Base-by-base conservation (phyloP, 1,139 yeast species). In the Geotrichum citri-aurantii region DNA sequence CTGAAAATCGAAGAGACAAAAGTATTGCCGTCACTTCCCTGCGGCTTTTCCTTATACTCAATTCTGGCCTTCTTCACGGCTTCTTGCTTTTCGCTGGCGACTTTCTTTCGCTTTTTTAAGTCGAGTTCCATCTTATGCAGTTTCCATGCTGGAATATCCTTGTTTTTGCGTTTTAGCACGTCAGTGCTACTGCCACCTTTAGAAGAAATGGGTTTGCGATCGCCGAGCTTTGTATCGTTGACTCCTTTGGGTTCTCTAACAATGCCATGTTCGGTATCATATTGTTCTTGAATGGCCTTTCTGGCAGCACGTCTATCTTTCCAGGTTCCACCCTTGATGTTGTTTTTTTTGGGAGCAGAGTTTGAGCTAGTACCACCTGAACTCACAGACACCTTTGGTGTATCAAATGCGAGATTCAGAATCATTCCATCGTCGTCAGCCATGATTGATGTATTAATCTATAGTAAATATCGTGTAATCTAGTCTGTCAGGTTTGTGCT, bases 1-100 rank as follows among this genome's bases (percentile, higher is more conserved):
- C 96, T 87, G 76, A 92, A 92, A 56, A 92, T 76, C 1, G 97
- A 91, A 0, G 97, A 88, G 1, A 92, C 92, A 68, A 85, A 84
- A 1, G 88, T 79, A 61, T 81, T 80, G 31, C 65, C 67, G 40
- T 65, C 72, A 42, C 58, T 54, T 48, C 63, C 55, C 50, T 56
- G 50, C 50, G 60, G 58, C 55, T 56, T 54, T 54, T 64, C 63
- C 61, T 54, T 64, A 33, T 59, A 59, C 33, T 55, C 58, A 49
- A 61, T 54, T 46, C 55, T 57, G 14, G 47, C 57, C 50, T 54
- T 60, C 57, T 62, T 67, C 0, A 40, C 42, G 33, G 48, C 33
- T 8, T 24, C 33, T n/a, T 27, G 56, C 12, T 26, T 46, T 11
- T 42, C 46, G 11, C 19, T 40, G 5, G 19, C 23, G 17, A 40